These are phyloP conservation scores for Hymenoscyphus occultus DNA, from an alignment of 2,329 filamentous ascomycete genomes.

Conservation along the genomic window DNA sequence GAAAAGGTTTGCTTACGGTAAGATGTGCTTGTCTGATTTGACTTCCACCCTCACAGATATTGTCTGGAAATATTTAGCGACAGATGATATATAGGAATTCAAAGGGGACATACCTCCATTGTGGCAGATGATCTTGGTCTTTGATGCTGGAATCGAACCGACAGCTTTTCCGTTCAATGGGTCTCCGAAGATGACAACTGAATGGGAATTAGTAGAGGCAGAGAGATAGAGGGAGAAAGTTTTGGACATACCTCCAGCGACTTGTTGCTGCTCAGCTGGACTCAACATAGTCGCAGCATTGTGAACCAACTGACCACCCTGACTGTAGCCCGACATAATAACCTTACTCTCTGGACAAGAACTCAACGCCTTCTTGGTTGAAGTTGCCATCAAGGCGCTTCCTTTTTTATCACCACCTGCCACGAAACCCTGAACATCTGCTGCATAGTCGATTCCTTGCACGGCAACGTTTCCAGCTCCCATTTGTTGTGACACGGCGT, in stretches of 20 bases:
- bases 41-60: constrained; percentile 24
- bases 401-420: constrained; percentile 44
- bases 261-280: constrained; percentile 17
- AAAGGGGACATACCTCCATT: neutral
- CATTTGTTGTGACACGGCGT: constrained; percentile 42
- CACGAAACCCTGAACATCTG: constrained; percentile 27
- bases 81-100: no score
- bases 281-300: constrained; percentile 22
- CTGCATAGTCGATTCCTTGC: constrained; percentile 23
- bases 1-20: constrained; percentile 9
- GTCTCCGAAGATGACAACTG: constrained; percentile 32
- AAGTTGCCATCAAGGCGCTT: constrained; percentile 36
- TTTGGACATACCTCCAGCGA: constrained; percentile 23
- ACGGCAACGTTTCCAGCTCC: constrained; percentile 44
- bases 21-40: constrained; percentile 23
- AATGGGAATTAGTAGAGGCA: neutral
- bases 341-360: constrained; percentile 25
- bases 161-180: constrained; percentile 28
- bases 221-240: neutral
- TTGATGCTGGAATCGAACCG: constrained; percentile 20
- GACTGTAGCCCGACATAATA: constrained; percentile 26
- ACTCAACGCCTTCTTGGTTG: constrained; percentile 20
- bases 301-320: constrained; percentile 24
- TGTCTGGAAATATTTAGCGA: constrained; percentile 15
- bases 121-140: constrained; percentile 30